Conservation (phyloP, 495 filamentous ascomycete genomes). For the Cercophora newfieldiana region DNA sequence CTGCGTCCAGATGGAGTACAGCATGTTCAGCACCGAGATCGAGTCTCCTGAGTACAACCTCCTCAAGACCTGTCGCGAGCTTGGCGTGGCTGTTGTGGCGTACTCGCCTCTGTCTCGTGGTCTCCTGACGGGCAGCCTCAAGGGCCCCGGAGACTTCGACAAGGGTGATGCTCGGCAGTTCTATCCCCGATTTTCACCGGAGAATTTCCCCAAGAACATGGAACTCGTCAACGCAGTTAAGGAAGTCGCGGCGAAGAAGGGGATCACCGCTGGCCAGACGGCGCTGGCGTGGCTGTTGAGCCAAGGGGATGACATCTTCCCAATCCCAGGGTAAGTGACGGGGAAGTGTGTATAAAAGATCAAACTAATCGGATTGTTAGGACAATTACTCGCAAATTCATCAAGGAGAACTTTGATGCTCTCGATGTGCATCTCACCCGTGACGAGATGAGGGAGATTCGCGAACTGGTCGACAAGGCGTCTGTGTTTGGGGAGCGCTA, state of each 20-base stretch:
- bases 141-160: conserved; percentile 60
- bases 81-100: conserved; percentile 73
- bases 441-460: conserved; percentile 16
- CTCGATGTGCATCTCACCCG: conserved; percentile 6
- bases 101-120: conserved; percentile 52
- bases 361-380: not conserved
- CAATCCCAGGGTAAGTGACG: conserved; percentile 21
- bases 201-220: conserved; percentile 71
- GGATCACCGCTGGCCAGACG: conserved; percentile 68
- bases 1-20: conserved; percentile 29
- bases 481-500: conserved; percentile 19
- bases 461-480: conserved; percentile 17
- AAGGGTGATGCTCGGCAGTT: conserved; percentile 48
- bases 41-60: conserved; percentile 4
- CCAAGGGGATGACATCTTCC: conserved; percentile 52
- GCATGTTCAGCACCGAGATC: conserved; percentile 24
- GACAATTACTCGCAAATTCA: conserved; percentile 12
- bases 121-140: conserved; percentile 63
- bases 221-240: conserved; percentile 67
- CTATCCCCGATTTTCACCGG: conserved; percentile 66
- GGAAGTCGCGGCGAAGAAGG: conserved; percentile 66
- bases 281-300: conserved; percentile 70
- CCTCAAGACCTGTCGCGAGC: conserved; percentile 39
- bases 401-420: conserved; percentile 20
- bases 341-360: not conserved